A percentile compares a stretch with the other conserved stretches of the same genome.
phyloP scores from a whole-genome alignment of 1,284 basidiomycete species.

The Pseudozyma sp. region DNA sequence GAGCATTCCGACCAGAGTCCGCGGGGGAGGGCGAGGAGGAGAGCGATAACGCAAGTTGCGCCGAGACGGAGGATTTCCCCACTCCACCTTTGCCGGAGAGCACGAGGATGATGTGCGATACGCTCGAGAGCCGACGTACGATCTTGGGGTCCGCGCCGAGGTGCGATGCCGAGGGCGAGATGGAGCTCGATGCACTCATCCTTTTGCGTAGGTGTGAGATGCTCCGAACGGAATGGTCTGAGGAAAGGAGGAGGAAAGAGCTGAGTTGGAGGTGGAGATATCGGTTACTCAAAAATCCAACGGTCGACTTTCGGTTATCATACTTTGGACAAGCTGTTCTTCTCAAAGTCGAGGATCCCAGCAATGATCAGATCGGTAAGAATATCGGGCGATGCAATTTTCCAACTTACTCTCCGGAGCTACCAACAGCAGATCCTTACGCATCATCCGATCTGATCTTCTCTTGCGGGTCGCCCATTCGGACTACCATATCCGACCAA shows the following conservation, averaged over 20 bases:
- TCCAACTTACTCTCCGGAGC: neutral
- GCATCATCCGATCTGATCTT: no score
- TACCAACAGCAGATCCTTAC: no score
- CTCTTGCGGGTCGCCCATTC: no score
- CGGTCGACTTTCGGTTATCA: constrained; percentile 10
- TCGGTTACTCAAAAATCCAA: no score
- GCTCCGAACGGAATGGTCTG: neutral
- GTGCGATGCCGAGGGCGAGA: constrained; percentile 48
- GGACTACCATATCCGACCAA: no score
- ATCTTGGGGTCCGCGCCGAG: constrained; percentile 60
- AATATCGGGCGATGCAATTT: neutral
- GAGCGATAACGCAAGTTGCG: constrained; percentile 87
- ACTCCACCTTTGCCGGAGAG: constrained; percentile 97
- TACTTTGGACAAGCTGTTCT: constrained; percentile 2
- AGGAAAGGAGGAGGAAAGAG: neutral
- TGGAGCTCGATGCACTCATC: constrained; percentile 20
- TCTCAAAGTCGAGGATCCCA: constrained; percentile 1
- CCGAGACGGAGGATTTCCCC: constrained; percentile 94
- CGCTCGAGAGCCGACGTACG: constrained; percentile 70
- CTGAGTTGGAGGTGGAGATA: no score
- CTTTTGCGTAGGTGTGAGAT: neutral
- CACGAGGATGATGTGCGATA: constrained; percentile 91
- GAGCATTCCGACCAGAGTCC: neutral
- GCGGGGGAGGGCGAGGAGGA: constrained; percentile 30
- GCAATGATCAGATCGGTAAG: neutral